A percentile compares a stretch with the other conserved stretches of the same genome.
phyloP scores from a whole-genome alignment of 768 basidiomycete genomes.

The Agrocybe praecox region DNA sequence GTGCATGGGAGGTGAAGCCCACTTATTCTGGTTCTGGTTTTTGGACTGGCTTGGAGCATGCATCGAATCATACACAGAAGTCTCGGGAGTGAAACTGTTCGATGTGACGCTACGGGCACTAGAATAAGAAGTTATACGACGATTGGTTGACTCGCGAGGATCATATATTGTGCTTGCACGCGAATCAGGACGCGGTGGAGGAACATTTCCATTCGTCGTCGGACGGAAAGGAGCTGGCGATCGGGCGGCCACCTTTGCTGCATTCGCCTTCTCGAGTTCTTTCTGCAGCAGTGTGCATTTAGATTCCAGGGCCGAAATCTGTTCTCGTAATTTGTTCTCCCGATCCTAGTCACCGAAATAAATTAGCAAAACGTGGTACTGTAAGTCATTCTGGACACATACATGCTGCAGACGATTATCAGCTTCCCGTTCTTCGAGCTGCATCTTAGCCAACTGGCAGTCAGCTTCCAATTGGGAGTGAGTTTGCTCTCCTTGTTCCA shows the following conservation, averaged over 20 bases:
- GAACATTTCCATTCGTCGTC: slow-evolving; percentile 39
- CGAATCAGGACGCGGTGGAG: slow-evolving; percentile 71
- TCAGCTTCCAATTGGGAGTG: slow-evolving; percentile 73
- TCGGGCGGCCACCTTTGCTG: slow-evolving; percentile 27
- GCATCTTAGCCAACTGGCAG: slow-evolving; percentile 63
- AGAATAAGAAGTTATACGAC: slow-evolving; percentile 33
- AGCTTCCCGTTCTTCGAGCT: slow-evolving; percentile 77
- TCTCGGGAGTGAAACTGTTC: slow-evolving; percentile 43
- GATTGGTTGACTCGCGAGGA: slow-evolving; percentile 53
- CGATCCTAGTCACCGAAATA: slow-evolving; percentile 53
- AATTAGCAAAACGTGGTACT: neutral
- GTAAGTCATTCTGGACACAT: slow-evolving; percentile 8
- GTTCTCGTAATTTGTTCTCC: slow-evolving; percentile 68
- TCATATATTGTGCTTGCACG: slow-evolving; percentile 67
- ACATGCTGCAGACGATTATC: slow-evolving; percentile 72
- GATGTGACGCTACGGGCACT: slow-evolving; percentile 13
- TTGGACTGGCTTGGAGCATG: slow-evolving; percentile 41
- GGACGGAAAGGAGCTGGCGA: slow-evolving; percentile 39
- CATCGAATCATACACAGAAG: slow-evolving; percentile 78
- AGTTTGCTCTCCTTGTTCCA: slow-evolving; percentile 70
- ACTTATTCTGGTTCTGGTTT: slow-evolving; percentile 25
- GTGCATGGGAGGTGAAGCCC: slow-evolving; percentile 27
- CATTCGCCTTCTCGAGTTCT: slow-evolving; percentile 54
- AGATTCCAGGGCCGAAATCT: slow-evolving; percentile 62
- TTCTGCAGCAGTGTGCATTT: slow-evolving; percentile 58